These are phyloP conservation scores for Exophiala spinifera DNA, from an alignment of 2,329 filamentous ascomycete species.

Conservation along the genomic window DNA sequence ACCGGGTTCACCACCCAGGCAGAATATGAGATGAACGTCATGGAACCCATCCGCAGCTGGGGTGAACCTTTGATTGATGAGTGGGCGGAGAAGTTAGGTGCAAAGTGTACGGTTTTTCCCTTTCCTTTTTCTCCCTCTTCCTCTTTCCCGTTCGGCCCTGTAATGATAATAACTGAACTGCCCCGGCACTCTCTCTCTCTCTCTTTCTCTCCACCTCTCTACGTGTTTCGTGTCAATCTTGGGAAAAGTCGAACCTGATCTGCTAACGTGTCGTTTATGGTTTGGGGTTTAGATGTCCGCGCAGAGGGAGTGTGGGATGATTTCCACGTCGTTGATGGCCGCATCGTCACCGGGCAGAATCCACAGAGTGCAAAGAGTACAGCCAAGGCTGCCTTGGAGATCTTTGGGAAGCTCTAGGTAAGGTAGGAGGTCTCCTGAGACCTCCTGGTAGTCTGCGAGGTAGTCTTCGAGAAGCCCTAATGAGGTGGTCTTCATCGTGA, in stretches of 20 bases:
- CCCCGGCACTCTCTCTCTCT: too few relatives aligned
- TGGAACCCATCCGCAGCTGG: slow-evolving; percentile 35
- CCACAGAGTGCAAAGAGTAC: slow-evolving; percentile 42
- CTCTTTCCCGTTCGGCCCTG: too few relatives aligned
- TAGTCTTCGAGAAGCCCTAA: slow-evolving; percentile 39
- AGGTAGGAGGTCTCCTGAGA: too few relatives aligned
- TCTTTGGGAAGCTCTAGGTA: slow-evolving; percentile 39
- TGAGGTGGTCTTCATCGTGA: background rate
- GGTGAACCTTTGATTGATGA: slow-evolving; percentile 37
- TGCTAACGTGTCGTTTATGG: background rate
- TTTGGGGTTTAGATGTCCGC: slow-evolving; percentile 24
- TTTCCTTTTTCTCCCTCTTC: background rate
- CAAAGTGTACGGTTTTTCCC: slow-evolving; percentile 32
- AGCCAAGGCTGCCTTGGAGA: slow-evolving; percentile 39
- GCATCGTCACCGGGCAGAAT: slow-evolving; percentile 44
- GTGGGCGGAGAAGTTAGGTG: slow-evolving; percentile 32
- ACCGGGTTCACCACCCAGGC: slow-evolving; percentile 43
- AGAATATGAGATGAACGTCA: slow-evolving; percentile 36
- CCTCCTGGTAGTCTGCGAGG: too few relatives aligned
- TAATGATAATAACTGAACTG: too few relatives aligned
- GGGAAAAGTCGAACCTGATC: too few relatives aligned
- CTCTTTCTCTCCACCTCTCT: too few relatives aligned
- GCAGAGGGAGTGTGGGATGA: slow-evolving; percentile 35
- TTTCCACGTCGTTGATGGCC: slow-evolving; percentile 37
- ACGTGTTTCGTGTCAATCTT: too few relatives aligned